Evolutionary conservation across 805 yeast species (phyloP).

Genomic region (Schwanniomyces pseudopolymorphus): DNA sequence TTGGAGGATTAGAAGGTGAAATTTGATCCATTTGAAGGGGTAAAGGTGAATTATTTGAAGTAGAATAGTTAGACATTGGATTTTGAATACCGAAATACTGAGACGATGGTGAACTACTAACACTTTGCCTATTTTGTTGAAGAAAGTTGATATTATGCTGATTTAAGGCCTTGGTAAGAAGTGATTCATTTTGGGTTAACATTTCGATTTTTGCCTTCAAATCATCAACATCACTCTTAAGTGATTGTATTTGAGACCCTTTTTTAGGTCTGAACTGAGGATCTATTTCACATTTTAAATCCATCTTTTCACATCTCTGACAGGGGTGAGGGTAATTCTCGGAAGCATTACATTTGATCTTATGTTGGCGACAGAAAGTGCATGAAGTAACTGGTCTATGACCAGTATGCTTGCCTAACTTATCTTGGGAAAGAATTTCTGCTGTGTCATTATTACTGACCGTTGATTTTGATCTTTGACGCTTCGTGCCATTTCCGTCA

Average conservation of each 20-base stretch:
- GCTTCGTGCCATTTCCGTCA: conserved; percentile 2
- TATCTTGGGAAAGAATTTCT: not conserved
- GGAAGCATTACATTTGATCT: conserved; percentile 88
- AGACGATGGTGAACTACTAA: conserved; percentile 3
- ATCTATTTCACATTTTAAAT: conserved; percentile 80
- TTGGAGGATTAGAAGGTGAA: conserved; percentile 11
- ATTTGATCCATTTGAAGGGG: conserved; percentile 7
- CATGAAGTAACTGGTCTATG: conserved; percentile 92
- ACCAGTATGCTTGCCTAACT: conserved; percentile 30
- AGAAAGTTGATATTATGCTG: conserved; percentile 36
- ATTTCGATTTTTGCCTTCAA: conserved; percentile 69
- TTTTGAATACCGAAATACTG: not conserved
- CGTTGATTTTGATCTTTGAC: conserved; percentile 5
- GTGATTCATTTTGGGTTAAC: conserved; percentile 60
- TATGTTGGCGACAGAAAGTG: conserved; percentile 92
- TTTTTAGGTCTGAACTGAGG: conserved; percentile 89
- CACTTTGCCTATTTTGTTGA: conserved; percentile 17
- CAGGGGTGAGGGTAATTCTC: conserved; percentile 82
- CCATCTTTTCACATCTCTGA: conserved; percentile 78
- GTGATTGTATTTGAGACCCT: conserved; percentile 83
- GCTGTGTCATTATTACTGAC: not conserved
- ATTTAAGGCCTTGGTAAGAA: conserved; percentile 63
- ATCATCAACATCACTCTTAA: conserved; percentile 83
- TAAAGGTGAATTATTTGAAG: conserved; percentile 3
- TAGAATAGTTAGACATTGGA: conserved; percentile 6